A percentile compares a stretch with the other conserved stretches of the same genome.
These are phyloP conservation scores for Colletotrichum shisoi DNA, from an alignment of 2,329 filamentous ascomycete species.

Conservation along the genomic window DNA sequence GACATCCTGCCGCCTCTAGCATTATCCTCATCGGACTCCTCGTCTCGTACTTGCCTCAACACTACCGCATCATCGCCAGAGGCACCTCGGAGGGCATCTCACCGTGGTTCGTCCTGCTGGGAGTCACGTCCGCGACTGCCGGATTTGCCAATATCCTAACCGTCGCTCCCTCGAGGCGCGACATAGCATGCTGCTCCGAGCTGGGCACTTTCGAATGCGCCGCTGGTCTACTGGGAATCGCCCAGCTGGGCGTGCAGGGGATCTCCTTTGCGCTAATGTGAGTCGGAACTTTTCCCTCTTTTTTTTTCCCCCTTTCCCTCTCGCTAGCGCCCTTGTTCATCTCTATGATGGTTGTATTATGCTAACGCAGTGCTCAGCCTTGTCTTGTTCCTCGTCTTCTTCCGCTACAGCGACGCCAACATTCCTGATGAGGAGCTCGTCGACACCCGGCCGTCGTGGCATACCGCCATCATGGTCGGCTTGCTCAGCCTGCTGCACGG, in stretches of 20 bases:
- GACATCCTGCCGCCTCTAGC: conserved; percentile 47
- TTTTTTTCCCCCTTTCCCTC: no score
- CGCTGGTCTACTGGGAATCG: conserved; percentile 85
- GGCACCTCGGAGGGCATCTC: conserved; percentile 93
- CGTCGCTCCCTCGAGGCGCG: conserved; percentile 80
- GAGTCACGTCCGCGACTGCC: conserved; percentile 85
- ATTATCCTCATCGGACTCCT: conserved; percentile 87
- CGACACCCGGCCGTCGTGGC: conserved; percentile 71
- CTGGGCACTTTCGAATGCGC: conserved; percentile 83
- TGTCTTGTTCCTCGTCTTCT: conserved; percentile 93
- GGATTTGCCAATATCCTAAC: conserved; percentile 93
- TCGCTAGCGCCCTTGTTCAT: no score
- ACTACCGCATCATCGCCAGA: conserved; percentile 86
- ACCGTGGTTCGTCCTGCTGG: conserved; percentile 93
- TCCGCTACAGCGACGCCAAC: conserved; percentile 69
- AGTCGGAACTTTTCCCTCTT: conserved; percentile 46
- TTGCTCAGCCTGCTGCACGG: conserved; percentile 77
- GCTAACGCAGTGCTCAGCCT: conserved; percentile 64
- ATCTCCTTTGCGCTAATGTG: conserved; percentile 91
- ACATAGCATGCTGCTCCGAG: conserved; percentile 85
- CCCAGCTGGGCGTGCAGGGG: conserved; percentile 92
- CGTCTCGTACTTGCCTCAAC: conserved; percentile 92
- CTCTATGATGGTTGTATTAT: not conserved
- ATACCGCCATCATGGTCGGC: conserved; percentile 79
- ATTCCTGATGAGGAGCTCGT: conserved; percentile 59